Percentiles rank a stretch among this genome's conserved stretches.
Evolutionary conservation across 495 filamentous ascomycete species (phyloP).

Genomic region (Penicillium lagena): DNA sequence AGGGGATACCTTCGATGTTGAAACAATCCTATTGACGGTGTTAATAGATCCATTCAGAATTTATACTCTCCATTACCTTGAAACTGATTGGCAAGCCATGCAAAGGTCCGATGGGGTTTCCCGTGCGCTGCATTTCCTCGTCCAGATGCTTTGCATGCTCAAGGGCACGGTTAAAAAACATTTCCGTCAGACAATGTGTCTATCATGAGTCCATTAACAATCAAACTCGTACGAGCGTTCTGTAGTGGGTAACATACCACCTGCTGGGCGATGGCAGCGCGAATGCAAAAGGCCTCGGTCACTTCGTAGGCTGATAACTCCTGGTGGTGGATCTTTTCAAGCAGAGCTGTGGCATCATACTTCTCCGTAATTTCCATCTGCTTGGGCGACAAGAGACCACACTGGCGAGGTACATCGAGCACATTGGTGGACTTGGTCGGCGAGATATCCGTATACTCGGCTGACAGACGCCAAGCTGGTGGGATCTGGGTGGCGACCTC

Average conservation of each 20-base stretch:
- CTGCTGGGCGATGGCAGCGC: constrained; percentile 50
- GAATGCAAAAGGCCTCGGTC: constrained; percentile 47
- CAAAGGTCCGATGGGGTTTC: constrained; percentile 48
- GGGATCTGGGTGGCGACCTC: constrained; percentile 37
- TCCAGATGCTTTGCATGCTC: constrained; percentile 30
- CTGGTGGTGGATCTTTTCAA: constrained; percentile 2
- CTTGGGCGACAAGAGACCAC: constrained; percentile 37
- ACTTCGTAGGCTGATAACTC: constrained; percentile 27
- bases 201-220: neutral
- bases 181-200: constrained; percentile 55
- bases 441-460: constrained; percentile 7
- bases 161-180: constrained; percentile 41
- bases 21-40: constrained; percentile 13
- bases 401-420: constrained; percentile 28
- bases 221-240: neutral
- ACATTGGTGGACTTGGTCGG: constrained; percentile 12
- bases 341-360: constrained; percentile 38
- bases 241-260: constrained; percentile 19
- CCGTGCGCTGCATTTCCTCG: constrained; percentile 18
- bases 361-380: constrained; percentile 52
- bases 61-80: constrained; percentile 31
- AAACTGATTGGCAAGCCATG: constrained; percentile 59
- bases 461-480: constrained; percentile 28
- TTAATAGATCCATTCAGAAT: no score
- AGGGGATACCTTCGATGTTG: constrained; percentile 12